These are phyloP conservation scores for Cystobasidiaceae sp. DNA, from an alignment of 1,284 basidiomycete species.

Conservation along the genomic window DNA sequence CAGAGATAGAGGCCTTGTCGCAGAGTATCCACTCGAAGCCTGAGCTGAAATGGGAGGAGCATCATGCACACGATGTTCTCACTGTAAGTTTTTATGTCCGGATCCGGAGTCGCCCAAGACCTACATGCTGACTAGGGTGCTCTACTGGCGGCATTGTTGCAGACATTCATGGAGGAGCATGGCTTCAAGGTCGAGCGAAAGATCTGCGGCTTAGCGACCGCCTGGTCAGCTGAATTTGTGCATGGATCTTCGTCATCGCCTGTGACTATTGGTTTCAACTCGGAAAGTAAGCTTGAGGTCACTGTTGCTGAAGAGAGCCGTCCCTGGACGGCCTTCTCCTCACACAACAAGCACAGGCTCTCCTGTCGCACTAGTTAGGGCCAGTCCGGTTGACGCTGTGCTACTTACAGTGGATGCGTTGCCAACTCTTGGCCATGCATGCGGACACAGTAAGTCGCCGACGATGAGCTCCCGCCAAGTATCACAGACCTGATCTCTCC, in stretches of 20 bases:
- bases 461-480: slow-evolving; percentile 73
- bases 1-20: slow-evolving; percentile 43
- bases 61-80: slow-evolving; percentile 39
- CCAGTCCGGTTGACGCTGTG: too few species aligned
- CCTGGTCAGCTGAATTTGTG: slow-evolving; percentile 64
- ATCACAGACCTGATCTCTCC: too few species aligned
- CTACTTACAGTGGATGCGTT: slow-evolving; percentile 58
- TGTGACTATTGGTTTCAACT: slow-evolving; percentile 40
- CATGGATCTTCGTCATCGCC: neutral
- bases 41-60: slow-evolving; percentile 23
- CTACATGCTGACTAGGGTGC: neutral
- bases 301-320: too few species aligned
- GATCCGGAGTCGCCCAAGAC: too few species aligned
- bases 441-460: slow-evolving; percentile 84
- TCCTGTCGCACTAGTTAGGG: too few species aligned
- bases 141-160: slow-evolving; percentile 35
- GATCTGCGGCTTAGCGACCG: slow-evolving; percentile 52
- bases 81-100: too few species aligned
- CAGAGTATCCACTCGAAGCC: slow-evolving; percentile 31
- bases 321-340: too few species aligned
- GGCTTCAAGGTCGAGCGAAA: slow-evolving; percentile 42
- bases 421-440: slow-evolving; percentile 65
- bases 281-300: neutral
- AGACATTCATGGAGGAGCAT: slow-evolving; percentile 5
- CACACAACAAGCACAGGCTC: too few species aligned